A percentile compares a stretch with the other conserved stretches of the same genome.
Conservation (phyloP, 1,139 yeast genomes). For the Saccharomyces hybrid region DNA sequence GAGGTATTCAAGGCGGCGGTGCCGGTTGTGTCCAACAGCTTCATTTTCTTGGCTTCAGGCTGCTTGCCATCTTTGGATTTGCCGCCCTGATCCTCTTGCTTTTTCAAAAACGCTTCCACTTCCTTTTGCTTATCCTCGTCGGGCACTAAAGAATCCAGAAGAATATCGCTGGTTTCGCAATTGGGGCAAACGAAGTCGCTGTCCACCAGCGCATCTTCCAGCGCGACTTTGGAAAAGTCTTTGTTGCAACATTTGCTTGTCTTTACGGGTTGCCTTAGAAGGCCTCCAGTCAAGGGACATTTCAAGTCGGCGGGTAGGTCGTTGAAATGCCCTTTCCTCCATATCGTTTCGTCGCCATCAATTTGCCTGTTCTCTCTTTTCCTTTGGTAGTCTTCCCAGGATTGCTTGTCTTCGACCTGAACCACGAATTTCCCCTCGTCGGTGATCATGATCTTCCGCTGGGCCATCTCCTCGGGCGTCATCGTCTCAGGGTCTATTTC, state of each 20-base stretch:
- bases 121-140: conserved; percentile 53
- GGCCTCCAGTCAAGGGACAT: conserved; percentile 51
- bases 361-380: conserved; percentile 49
- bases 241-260: conserved; percentile 71
- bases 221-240: conserved; percentile 48
- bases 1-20: background rate
- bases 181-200: conserved; percentile 87
- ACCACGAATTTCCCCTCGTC: conserved; percentile 94
- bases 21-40: background rate
- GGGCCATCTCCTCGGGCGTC: conserved; percentile 52
- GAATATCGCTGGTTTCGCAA: conserved; percentile 67
- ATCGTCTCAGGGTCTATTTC: conserved; percentile 51
- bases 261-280: conserved; percentile 67
- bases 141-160: conserved; percentile 60
- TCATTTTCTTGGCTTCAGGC: conserved; percentile 3
- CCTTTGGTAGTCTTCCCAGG: conserved; percentile 84
- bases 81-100: conserved; percentile 29
- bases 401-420: conserved; percentile 85
- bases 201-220: conserved; percentile 71
- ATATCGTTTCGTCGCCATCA: conserved; percentile 39
- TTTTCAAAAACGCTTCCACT: conserved; percentile 46
- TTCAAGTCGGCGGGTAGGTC: conserved; percentile 40
- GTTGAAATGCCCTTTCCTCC: conserved; percentile 26
- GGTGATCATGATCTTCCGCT: conserved; percentile 76
- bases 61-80: background rate